These are phyloP conservation scores for Rutidosis leptorrhynchoides DNA, from an alignment of 129 eudicot genomes.

Conservation along the genomic window DNA sequence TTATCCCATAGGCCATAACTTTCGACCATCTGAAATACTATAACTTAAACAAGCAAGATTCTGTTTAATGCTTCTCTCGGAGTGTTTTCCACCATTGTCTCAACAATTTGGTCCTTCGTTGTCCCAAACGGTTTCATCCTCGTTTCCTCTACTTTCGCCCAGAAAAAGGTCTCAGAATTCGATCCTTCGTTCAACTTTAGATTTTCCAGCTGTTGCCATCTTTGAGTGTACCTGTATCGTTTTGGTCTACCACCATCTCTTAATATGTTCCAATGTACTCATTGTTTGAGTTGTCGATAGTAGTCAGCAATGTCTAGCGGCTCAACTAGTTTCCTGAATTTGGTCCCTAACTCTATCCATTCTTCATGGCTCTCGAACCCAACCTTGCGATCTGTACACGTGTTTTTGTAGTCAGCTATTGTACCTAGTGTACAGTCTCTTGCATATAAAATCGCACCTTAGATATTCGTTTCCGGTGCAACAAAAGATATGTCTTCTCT, in stretches of 20 bases:
- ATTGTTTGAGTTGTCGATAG: slow-evolving; percentile 63
- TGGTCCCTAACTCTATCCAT: slow-evolving; percentile 72
- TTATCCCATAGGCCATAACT: too few relatives aligned
- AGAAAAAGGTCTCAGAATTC: slow-evolving; percentile 64
- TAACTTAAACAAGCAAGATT: neutral
- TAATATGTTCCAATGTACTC: slow-evolving; percentile 79
- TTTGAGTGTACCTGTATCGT: slow-evolving; percentile 66
- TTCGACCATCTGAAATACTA: too few relatives aligned
- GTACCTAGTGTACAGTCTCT: too few relatives aligned
- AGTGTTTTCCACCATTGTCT: neutral
- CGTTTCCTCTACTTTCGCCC: slow-evolving; percentile 88
- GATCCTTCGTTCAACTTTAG: slow-evolving; percentile 33
- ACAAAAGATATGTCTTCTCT: too few relatives aligned
- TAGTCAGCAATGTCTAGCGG: slow-evolving; percentile 82
- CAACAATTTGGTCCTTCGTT: slow-evolving; percentile 39
- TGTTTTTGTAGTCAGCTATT: slow-evolving; percentile 48
- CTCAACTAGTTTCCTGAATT: slow-evolving; percentile 61
- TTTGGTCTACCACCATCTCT: slow-evolving; percentile 56
- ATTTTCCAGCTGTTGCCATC: slow-evolving; percentile 66
- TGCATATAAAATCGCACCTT: too few relatives aligned
- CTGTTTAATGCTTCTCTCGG: neutral
- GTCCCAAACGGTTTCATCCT: slow-evolving; percentile 33
- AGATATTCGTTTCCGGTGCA: too few relatives aligned
- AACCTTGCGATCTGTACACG: slow-evolving; percentile 42
- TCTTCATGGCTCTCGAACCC: slow-evolving; percentile 68